Evolutionary conservation across 73 alveolate species (phyloP), one percentile per base, ranked within the genome.

Genomic region (Halteria grandinella): DNA sequence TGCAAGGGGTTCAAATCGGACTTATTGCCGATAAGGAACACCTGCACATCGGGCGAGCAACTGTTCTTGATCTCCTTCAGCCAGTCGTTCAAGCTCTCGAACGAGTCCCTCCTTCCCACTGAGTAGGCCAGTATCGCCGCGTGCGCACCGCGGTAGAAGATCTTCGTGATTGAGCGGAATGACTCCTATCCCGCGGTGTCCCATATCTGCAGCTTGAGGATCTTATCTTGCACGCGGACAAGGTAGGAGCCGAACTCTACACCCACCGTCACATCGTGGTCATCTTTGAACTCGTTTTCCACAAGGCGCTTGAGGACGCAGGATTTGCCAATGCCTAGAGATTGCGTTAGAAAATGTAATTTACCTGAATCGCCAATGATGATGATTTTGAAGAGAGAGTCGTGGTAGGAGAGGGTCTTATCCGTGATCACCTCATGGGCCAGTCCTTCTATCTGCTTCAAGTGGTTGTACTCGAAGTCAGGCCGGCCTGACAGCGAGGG

Each of bases 121-220:
- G 93, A 94, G 62, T 90, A 93, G 27, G 85, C 87, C n/a, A 91
- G 44, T 11, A 93, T 73, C 14, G 96, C 98, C 1, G 94, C 91
- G 49, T 88, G 94, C 15, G 97, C 96, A 21, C 98, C 98, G 60
- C 98, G 47, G 59, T 93, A 93, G 77, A 91, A 93, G 49, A 93
- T 87, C 52, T 89, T 93, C 28, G 94, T 93, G 33, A 93, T 86
- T 15, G 97, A 89, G 48, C 93, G 86, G 74, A 90, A 93, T 43
- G 93, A 32, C 47, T 93, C 98, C 53, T 93, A 81, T 12, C 98
- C 98, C 14, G 98, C 98, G 0, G 98, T 93, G 79, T 93, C 98
- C 96, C 97, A 93, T n/a, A 93, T 81, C 64, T 93, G 86, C 72
- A 93, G 75, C 71, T 93, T 93, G 37, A 93, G 69, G 12, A 70